These are phyloP conservation scores for Aspergillus affinis DNA, from an alignment of 495 filamentous ascomycete species.

Conservation along the genomic window DNA sequence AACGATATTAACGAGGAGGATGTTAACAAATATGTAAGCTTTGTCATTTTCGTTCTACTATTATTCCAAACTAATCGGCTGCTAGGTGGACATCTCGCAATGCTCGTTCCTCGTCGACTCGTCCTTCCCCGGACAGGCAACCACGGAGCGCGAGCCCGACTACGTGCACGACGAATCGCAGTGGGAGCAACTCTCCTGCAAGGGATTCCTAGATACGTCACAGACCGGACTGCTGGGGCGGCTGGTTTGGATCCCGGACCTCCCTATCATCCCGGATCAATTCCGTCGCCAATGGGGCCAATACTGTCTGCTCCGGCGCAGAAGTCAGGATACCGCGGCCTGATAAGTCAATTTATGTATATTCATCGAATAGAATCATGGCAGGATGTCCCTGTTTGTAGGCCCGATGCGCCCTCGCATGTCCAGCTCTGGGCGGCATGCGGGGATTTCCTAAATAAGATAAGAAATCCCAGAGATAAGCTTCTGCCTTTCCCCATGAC, in stretches of 20 bases:
- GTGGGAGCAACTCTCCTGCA: constrained; percentile 76
- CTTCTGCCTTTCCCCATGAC: background rate
- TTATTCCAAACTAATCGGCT: constrained; percentile 14
- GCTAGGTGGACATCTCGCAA: constrained; percentile 62
- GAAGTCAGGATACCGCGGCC: constrained; percentile 3
- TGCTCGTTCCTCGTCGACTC: constrained; percentile 91
- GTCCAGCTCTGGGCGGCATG: background rate
- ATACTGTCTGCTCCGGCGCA: constrained; percentile 74
- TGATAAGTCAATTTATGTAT: too few species aligned
- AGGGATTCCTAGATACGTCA: constrained; percentile 76
- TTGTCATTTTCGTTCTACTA: background rate
- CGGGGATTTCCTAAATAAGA: background rate
- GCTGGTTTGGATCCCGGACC: constrained; percentile 80
- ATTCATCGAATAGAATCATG: too few species aligned
- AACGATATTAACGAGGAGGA: constrained; percentile 93
- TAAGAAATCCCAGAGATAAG: background rate
- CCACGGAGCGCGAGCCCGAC: constrained; percentile 66
- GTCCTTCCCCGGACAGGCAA: constrained; percentile 60
- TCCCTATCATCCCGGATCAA: constrained; percentile 63
- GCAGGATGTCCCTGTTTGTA: background rate
- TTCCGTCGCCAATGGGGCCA: constrained; percentile 74
- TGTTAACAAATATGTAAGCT: constrained; percentile 75
- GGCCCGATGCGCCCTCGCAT: background rate
- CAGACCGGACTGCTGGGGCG: constrained; percentile 72
- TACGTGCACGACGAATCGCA: constrained; percentile 64